These are phyloP conservation scores for Fonsecaea nubica DNA, from an alignment of 2,329 filamentous ascomycete genomes.

Conservation along the genomic window DNA sequence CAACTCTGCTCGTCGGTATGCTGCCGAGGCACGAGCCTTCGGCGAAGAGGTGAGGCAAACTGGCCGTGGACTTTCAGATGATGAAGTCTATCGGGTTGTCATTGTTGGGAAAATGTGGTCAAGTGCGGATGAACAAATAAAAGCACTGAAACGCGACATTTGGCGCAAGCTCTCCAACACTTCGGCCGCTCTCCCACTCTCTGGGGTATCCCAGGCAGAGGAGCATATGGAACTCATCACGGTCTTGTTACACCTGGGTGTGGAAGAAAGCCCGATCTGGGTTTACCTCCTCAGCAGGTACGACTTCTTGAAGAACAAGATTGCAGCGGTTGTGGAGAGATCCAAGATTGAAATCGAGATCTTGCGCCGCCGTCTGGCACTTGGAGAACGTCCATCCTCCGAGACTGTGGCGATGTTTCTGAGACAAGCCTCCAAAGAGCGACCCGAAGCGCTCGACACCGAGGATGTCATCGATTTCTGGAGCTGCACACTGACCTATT, in stretches of 20 bases:
- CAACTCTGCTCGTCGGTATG: constrained; percentile 78
- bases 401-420: constrained; percentile 77
- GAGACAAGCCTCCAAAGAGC: constrained; percentile 73
- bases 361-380: constrained; percentile 78
- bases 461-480: constrained; percentile 85
- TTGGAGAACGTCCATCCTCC: constrained; percentile 72
- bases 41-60: constrained; percentile 63
- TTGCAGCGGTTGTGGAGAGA: constrained; percentile 80
- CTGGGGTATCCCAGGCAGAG: constrained; percentile 64
- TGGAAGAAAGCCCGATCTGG: constrained; percentile 96
- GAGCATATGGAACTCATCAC: constrained; percentile 93
- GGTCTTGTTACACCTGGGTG: constrained; percentile 87
- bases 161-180: constrained; percentile 80
- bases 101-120: constrained; percentile 94
- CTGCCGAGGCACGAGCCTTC: constrained; percentile 76
- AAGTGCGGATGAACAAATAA: constrained; percentile 86
- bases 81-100: constrained; percentile 83
- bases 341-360: constrained; percentile 92
- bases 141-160: constrained; percentile 83
- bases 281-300: constrained; percentile 91
- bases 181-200: constrained; percentile 63
- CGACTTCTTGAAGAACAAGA: constrained; percentile 86
- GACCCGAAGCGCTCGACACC: constrained; percentile 73
- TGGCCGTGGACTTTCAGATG: constrained; percentile 69
- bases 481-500: constrained; percentile 81